phyloP scores from a whole-genome alignment of 2,329 filamentous ascomycete genomes.

The Calycina marina region DNA sequence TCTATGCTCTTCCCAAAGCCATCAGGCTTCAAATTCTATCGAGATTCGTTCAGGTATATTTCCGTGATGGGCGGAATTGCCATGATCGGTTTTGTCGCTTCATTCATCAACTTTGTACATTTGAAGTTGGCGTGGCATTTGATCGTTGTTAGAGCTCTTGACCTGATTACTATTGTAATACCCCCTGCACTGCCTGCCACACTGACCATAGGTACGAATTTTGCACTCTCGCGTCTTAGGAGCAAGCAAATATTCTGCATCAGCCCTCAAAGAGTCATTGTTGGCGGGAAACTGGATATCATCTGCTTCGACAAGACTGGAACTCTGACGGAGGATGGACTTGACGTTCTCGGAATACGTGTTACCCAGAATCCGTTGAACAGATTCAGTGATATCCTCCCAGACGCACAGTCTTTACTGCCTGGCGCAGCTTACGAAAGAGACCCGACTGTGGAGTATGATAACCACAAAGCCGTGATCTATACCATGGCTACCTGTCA shows the following conservation, averaged over 20 bases:
- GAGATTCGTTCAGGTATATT: slow-evolving; percentile 95
- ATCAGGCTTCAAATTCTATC: slow-evolving; percentile 96
- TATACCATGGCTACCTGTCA: slow-evolving; percentile 98
- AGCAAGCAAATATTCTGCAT: slow-evolving; percentile 93
- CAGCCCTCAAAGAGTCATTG: slow-evolving; percentile 91
- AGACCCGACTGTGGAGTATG: slow-evolving; percentile 44
- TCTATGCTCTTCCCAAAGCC: slow-evolving; percentile 99
- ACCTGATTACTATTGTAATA: slow-evolving; percentile 95
- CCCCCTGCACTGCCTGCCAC: slow-evolving; percentile 90
- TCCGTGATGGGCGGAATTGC: slow-evolving; percentile 89
- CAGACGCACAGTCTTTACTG: slow-evolving; percentile 45
- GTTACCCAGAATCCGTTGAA: slow-evolving; percentile 50
- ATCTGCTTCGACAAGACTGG: slow-evolving; percentile 99
- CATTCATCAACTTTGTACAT: slow-evolving; percentile 83
- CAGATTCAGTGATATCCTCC: slow-evolving; percentile 63
- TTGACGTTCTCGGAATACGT: slow-evolving; percentile 82
- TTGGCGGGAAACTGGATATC: slow-evolving; percentile 87
- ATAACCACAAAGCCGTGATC: slow-evolving; percentile 53
- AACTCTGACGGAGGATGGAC: slow-evolving; percentile 89
- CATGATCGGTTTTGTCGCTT: slow-evolving; percentile 72
- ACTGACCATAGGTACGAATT: slow-evolving; percentile 90
- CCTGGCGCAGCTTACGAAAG: slow-evolving; percentile 36
- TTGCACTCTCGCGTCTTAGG: slow-evolving; percentile 75
- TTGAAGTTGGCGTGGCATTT: slow-evolving; percentile 75
- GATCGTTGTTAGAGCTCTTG: slow-evolving; percentile 81